Percentiles rank a stretch among this genome's conserved stretches.
Conservation (phyloP, 2,329 filamentous ascomycete genomes). For the Fusarium caatingaense region DNA sequence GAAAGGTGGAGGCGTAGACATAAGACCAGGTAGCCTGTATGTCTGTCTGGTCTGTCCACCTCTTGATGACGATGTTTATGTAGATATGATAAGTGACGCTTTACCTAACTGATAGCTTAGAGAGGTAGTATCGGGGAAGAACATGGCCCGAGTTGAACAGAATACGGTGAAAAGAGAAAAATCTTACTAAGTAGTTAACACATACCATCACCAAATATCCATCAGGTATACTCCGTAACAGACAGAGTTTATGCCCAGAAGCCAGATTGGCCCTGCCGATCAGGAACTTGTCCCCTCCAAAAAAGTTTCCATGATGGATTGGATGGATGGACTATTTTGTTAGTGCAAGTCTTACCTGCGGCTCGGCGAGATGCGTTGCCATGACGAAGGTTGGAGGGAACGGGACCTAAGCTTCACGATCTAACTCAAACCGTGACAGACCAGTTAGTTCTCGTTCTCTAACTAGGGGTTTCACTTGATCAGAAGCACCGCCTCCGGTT, state of each 20-base stretch:
- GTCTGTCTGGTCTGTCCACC: background rate
- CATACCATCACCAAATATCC: background rate
- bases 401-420: slow-evolving; percentile 32
- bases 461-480: slow-evolving; percentile 9
- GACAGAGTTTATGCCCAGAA: slow-evolving; percentile 3
- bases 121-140: slow-evolving; percentile 10
- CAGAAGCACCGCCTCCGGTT: slow-evolving; percentile 15
- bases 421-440: slow-evolving; percentile 26
- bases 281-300: slow-evolving; percentile 8
- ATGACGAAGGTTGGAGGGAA: slow-evolving; percentile 39
- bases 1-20: slow-evolving; percentile 17
- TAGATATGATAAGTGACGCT: slow-evolving; percentile 22
- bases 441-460: background rate
- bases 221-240: background rate
- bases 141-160: slow-evolving; percentile 5
- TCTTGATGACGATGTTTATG: slow-evolving; percentile 23
- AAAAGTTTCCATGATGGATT: slow-evolving; percentile 8
- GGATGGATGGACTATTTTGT: background rate
- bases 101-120: background rate
- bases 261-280: slow-evolving; percentile 6
- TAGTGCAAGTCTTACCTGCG: slow-evolving; percentile 19
- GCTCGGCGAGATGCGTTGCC: slow-evolving; percentile 39
- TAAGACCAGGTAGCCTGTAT: background rate
- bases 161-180: slow-evolving; percentile 13
- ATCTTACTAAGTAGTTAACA: background rate